Conservation (phyloP, 208 protist genomes). For the Crithidia expoeki region DNA sequence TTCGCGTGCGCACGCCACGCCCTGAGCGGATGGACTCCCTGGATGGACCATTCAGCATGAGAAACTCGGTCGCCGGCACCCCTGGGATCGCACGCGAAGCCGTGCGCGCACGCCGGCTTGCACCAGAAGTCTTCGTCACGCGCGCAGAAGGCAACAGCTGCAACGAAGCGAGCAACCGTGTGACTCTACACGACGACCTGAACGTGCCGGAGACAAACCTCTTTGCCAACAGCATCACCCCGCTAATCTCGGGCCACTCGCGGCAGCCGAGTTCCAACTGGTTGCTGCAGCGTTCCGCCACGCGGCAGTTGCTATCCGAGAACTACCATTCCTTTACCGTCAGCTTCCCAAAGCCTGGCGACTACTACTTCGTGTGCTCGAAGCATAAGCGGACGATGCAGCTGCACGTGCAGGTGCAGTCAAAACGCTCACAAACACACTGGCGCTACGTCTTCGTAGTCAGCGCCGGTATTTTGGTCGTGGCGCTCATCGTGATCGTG, state of each 20-base stretch:
- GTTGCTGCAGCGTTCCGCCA: slow-evolving; percentile 22
- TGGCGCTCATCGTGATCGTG: slow-evolving; percentile 30
- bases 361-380: slow-evolving; percentile 44
- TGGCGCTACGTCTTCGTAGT: slow-evolving; percentile 23
- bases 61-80: not conserved
- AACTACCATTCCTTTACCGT: slow-evolving; percentile 30
- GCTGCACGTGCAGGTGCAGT: slow-evolving; percentile 37
- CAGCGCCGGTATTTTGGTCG: not conserved
- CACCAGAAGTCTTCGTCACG: slow-evolving; percentile 6
- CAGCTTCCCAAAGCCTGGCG: slow-evolving; percentile 28
- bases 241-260: slow-evolving; percentile 7
- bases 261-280: slow-evolving; percentile 19
- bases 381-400: slow-evolving; percentile 27
- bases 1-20: slow-evolving; percentile 16
- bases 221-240: slow-evolving; percentile 9
- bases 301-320: slow-evolving; percentile 10
- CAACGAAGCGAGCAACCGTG: not conserved
- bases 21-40: slow-evolving; percentile 2
- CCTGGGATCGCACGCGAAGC: not conserved
- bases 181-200: not conserved
- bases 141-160: not conserved
- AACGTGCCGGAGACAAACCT: slow-evolving; percentile 5
- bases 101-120: slow-evolving; percentile 2
- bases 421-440: not conserved
- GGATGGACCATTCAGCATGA: not conserved